Conservation (phyloP, 805 yeast species). For the Starmerella floricola region DNA sequence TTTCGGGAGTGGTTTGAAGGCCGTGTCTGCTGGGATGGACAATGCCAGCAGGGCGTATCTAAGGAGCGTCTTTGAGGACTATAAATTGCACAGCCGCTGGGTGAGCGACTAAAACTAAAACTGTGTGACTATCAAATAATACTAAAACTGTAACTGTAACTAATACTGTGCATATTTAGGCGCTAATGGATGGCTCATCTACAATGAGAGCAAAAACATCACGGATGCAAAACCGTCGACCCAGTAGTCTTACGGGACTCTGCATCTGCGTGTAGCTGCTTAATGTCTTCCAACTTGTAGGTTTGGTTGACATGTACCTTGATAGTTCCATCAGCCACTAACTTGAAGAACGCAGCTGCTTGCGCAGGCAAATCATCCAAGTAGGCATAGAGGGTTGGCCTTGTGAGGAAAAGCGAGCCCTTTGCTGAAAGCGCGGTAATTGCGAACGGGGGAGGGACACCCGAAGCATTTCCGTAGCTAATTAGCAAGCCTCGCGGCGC, state of each 20-base stretch:
- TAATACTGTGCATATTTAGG: too few species aligned
- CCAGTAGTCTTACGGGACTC: constrained; percentile 63
- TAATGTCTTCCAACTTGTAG: constrained; percentile 49
- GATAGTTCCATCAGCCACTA: constrained; percentile 24
- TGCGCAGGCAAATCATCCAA: constrained; percentile 28
- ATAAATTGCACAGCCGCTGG: constrained; percentile 75
- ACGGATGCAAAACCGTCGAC: constrained; percentile 14
- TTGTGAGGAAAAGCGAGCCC: constrained; percentile 43
- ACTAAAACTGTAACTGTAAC: background rate
- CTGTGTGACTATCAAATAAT: background rate
- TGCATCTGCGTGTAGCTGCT: constrained; percentile 43
- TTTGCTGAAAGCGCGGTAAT: constrained; percentile 42
- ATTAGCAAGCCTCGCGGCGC: constrained; percentile 60
- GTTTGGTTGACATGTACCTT: constrained; percentile 39
- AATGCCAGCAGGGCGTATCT: constrained; percentile 55
- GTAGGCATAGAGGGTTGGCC: constrained; percentile 55
- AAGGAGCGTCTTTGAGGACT: constrained; percentile 56
- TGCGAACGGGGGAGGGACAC: constrained; percentile 60
- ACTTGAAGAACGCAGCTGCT: constrained; percentile 20
- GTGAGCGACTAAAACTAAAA: constrained; percentile 35
- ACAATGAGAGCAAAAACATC: too few species aligned
- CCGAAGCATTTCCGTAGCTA: constrained; percentile 77
- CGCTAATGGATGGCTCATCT: too few species aligned
- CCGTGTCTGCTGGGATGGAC: constrained; percentile 56
- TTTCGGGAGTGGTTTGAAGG: constrained; percentile 51